Evolutionary conservation across 257 asterid species (phyloP).

Genomic region (Nicotiana undulata): DNA sequence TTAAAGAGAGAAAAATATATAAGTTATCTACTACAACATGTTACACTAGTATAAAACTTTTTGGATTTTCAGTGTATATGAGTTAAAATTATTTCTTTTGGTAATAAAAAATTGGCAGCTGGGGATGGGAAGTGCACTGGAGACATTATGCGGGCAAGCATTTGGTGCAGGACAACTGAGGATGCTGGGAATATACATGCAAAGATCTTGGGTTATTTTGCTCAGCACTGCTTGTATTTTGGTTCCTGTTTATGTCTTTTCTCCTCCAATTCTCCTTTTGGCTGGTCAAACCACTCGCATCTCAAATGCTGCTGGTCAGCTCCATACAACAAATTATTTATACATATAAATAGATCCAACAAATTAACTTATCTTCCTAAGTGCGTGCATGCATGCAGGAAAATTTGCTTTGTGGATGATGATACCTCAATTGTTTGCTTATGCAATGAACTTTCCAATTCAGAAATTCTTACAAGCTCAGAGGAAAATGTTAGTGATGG

Average conservation of each 20-base stretch:
- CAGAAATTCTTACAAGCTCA: conserved; percentile 83
- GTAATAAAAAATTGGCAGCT: conserved; percentile 28
- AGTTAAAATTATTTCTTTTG: not conserved
- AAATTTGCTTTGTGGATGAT: conserved; percentile 65
- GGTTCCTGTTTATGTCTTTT: conserved; percentile 59
- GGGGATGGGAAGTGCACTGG: conserved; percentile 90
- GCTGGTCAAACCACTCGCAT: conserved; percentile 54
- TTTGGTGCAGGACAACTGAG: conserved; percentile 68
- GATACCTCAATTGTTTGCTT: conserved; percentile 77
- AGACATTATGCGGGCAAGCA: conserved; percentile 83
- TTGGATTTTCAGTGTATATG: not conserved
- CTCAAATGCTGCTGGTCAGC: conserved; percentile 63
- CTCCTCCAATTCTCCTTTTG: conserved; percentile 57
- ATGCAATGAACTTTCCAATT: conserved; percentile 69
- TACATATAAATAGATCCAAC: not conserved
- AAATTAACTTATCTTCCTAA: not conserved
- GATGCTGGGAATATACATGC: conserved; percentile 82
- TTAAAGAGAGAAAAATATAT: no score
- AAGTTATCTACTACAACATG: no score
- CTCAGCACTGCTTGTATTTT: conserved; percentile 31
- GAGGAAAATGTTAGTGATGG: conserved; percentile 62
- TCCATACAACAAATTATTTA: not conserved
- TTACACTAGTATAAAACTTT: no score
- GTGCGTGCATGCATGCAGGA: conserved; percentile 32
- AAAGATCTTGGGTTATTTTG: conserved; percentile 78